Conservation (phyloP, 208 protist genomes). For the Crithidia brevicula region DNA sequence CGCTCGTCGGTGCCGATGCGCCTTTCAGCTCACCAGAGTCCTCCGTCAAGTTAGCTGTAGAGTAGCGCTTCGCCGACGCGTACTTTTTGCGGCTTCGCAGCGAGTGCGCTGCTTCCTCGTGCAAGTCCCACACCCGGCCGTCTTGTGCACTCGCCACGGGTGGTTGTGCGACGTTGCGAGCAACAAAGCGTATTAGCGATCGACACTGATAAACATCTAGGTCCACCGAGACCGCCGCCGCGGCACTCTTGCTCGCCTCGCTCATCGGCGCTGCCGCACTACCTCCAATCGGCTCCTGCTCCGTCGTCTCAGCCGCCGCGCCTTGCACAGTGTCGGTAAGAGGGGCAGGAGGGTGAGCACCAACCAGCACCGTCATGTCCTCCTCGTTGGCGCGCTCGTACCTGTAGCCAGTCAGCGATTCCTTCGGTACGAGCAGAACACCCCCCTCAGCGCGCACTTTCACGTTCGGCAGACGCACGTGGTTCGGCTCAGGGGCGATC, state of each 20-base stretch:
- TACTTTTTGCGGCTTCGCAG: background rate
- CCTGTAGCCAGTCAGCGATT: constrained; percentile 21
- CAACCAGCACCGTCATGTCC: constrained; percentile 18
- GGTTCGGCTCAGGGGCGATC: background rate
- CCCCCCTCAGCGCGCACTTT: constrained; percentile 18
- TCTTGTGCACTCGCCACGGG: background rate
- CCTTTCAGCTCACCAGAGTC: background rate
- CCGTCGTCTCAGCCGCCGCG: background rate
- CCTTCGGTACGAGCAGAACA: constrained; percentile 27
- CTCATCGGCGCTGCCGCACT: background rate
- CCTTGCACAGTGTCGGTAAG: background rate
- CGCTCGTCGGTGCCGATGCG: background rate
- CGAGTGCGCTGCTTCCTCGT: constrained; percentile 10
- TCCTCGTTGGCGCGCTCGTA: constrained; percentile 6
- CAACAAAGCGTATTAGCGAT: constrained; percentile 12
- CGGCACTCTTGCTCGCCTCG: background rate
- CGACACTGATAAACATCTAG: constrained; percentile 14
- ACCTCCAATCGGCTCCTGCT: background rate
- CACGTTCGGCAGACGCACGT: constrained; percentile 24
- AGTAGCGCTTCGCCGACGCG: background rate
- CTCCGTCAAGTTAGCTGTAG: background rate
- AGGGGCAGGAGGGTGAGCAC: constrained; percentile 10
- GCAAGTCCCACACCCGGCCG: background rate
- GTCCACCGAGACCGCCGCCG: background rate
- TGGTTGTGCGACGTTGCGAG: constrained; percentile 13